Percentiles rank a stretch among this genome's conserved stretches.
These are phyloP conservation scores for Cyclotella atomus DNA, from an alignment of 108 stramenopile genomes.

Conservation along the genomic window DNA sequence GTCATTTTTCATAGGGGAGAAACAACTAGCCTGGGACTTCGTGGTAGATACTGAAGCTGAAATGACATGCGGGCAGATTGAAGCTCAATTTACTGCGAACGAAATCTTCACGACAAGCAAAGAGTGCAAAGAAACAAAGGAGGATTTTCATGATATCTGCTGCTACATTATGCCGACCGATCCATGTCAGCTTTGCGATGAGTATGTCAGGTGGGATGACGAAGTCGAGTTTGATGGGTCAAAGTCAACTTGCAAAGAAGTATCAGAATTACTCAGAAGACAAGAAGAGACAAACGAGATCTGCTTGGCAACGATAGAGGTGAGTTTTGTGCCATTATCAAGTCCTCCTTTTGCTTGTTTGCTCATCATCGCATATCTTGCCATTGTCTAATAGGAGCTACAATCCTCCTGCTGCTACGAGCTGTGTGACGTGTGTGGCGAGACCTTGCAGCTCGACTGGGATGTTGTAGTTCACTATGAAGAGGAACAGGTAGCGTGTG, in stretches of 20 bases:
- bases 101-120: slow-evolving; percentile 26
- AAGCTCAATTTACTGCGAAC: slow-evolving; percentile 42
- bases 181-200: slow-evolving; percentile 45
- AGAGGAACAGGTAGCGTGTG: slow-evolving; percentile 40
- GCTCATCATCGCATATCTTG: too few relatives aligned
- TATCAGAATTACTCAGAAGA: slow-evolving; percentile 32
- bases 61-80: slow-evolving; percentile 50
- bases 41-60: slow-evolving; percentile 28
- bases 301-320: slow-evolving; percentile 33
- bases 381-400: slow-evolving; percentile 11
- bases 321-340: neutral
- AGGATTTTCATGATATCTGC: slow-evolving; percentile 40
- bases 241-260: slow-evolving; percentile 43
- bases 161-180: slow-evolving; percentile 40
- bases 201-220: slow-evolving; percentile 51
- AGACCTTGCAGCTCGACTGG: slow-evolving; percentile 42
- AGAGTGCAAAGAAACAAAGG: slow-evolving; percentile 28
- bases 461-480: slow-evolving; percentile 50
- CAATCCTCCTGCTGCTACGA: slow-evolving; percentile 45
- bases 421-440: slow-evolving; percentile 47
- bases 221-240: slow-evolving; percentile 39
- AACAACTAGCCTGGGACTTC: slow-evolving; percentile 49
- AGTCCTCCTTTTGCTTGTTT: too few relatives aligned
- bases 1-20: too few relatives aligned
- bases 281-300: slow-evolving; percentile 38